Base-by-base conservation (phyloP, 2,329 filamentous ascomycete species). In the Neofusicoccum sp. region DNA sequence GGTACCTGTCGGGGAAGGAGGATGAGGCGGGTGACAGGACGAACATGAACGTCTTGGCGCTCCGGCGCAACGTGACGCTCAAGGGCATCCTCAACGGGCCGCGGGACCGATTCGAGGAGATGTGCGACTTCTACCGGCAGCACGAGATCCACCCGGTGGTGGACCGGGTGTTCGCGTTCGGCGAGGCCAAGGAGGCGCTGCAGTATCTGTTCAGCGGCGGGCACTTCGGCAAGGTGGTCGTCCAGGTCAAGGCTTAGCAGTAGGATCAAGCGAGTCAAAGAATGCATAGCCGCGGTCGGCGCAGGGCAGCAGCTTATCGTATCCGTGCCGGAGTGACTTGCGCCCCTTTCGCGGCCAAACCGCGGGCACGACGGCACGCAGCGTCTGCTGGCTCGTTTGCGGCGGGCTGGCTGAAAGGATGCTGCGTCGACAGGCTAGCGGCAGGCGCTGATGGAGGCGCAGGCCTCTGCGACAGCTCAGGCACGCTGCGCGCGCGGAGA, bases 21-120 rank as follows among this genome's bases (percentile, higher is more conserved):
- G 85, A 88, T 65, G 78, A 77, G 0, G 71, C 75, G 4, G 81
- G 78, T 0, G 82, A 85, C 69, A 70, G 83, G 45, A 75, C 82
- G 6, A 86, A 87, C 64, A 81, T 86, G 12, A 89, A 88, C 65
- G 73, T 89, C 30, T 73, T 84, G 16, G 78, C 80, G 2, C 65
- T 84, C 45, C 73, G 75, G 63, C 73, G 79, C 24, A 84, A 78
- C 43, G 79, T 83, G 1, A 84, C 81, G 1, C 67, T 84, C 6
- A 83, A 82, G 69, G 82, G 87, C 0, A 81, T 89, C 6, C 66
- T 88, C 30, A 88, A 88, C 69, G 87, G 86, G 0, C 85, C 86
- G 0, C 80, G 79, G 64, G 82, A 85, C 63, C 74, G 80, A 41
- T 82, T 79, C 16, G 75, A 77, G 61, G 72, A 76, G 64, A 76